Evolutionary conservation across 371 early-diverging fungal genomes (phyloP).

Genomic region (Mucor piriformis): DNA sequence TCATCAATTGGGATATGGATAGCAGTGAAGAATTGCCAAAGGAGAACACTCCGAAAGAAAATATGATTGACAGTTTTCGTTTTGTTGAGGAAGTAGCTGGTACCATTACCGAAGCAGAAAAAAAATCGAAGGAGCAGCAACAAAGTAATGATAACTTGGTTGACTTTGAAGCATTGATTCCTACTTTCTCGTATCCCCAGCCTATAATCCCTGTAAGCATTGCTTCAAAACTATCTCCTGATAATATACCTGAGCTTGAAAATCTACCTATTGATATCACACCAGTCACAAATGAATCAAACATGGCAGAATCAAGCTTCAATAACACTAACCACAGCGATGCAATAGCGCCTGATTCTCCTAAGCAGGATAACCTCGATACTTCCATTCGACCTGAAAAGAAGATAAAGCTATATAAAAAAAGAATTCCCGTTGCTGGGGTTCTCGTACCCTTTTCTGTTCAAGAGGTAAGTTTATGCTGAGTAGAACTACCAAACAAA

Average conservation of each 20-base stretch:
- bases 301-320: too few relatives aligned
- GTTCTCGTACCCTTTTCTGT: neutral
- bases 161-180: neutral
- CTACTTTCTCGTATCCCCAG: neutral
- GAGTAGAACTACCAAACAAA: neutral
- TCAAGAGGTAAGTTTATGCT: neutral
- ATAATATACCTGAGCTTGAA: too few relatives aligned
- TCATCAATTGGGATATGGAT: neutral
- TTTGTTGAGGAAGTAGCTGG: constrained; percentile 4
- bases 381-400: too few relatives aligned
- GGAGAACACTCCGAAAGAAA: neutral
- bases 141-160: neutral
- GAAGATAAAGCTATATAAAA: too few relatives aligned
- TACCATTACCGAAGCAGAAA: neutral
- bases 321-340: too few relatives aligned
- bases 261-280: too few relatives aligned
- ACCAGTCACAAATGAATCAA: too few relatives aligned
- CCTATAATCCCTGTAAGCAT: neutral
- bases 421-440: too few relatives aligned
- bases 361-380: too few relatives aligned
- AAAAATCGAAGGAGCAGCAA: neutral
- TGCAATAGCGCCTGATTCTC: too few relatives aligned
- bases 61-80: neutral
- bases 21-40: neutral
- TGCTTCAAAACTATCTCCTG: too few relatives aligned